Evolutionary conservation across 2,329 filamentous ascomycete genomes (phyloP), one percentile per base, ranked within the genome.

Genomic region (Ambrosiella xylebori): DNA sequence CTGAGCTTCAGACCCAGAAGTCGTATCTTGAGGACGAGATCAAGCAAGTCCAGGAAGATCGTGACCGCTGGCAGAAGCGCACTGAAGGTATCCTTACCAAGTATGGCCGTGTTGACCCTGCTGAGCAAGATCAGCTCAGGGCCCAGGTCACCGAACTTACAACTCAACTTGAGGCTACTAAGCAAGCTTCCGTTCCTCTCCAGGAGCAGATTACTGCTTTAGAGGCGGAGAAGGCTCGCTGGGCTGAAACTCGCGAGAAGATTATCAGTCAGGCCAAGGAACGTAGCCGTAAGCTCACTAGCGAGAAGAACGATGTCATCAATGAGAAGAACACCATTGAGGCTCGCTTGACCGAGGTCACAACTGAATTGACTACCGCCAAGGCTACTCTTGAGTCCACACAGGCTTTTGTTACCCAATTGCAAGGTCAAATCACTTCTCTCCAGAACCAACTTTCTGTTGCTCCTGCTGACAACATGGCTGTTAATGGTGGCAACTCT

Each of bases 21-120:
- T 81, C 85, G 61, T 86, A 85, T 63, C 85, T 90, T 65, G 85
- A 94, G 63, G 88, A 88, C 11, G 91, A 97, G 67, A 80, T 96
- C 66, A 88, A 86, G 65, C 79, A 96, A 62, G 77, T 97, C 8
- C 86, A 94, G 63, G 86, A 93, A 65, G 91, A 97, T 67, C 84
- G 93, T 13, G 91, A 97, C 67, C 81, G 88, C 59, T 96, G 91
- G 87, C 89, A 95, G 70, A 91, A 96, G 74, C 85, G 93, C 27
- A 94, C 89, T 1, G 89, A 97, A 67, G 88, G 94, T 64, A 96
- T 98, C 61, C 79, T 98, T 55, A 89, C 88, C 63, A 96, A 95
- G 68, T 96, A 97, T 66, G 90, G 95, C 64, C 87, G 91, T 58
- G 88, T 94, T 56, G 93, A 98, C 66, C 91, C 93, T 49, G 88